Percentiles rank a stretch among this genome's conserved stretches.
Evolutionary conservation across 495 filamentous ascomycete genomes (phyloP).

Genomic region (Pseudoneurospora amorphoporcata): DNA sequence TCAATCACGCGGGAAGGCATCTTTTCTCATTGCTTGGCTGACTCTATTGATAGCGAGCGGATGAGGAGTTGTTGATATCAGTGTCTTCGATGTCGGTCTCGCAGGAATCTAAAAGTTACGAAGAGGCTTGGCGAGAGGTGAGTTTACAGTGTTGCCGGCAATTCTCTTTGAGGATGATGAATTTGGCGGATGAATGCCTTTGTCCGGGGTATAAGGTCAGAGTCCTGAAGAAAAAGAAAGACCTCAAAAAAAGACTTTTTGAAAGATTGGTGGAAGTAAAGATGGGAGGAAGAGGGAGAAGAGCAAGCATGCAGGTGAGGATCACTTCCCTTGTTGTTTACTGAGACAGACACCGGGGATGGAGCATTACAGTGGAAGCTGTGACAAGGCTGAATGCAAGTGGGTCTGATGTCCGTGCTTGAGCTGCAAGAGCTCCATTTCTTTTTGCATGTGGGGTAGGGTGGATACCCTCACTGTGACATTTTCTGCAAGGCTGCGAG

Average conservation of each 20-base stretch:
- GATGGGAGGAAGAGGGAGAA: neutral
- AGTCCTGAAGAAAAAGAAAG: neutral
- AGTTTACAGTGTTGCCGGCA: neutral
- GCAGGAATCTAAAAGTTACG: neutral
- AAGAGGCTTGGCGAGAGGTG: neutral
- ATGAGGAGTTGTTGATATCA: neutral
- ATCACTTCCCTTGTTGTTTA: neutral
- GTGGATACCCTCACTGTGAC: neutral
- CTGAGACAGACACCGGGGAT: neutral
- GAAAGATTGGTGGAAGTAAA: neutral
- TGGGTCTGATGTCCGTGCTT: neutral
- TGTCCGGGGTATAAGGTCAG: neutral
- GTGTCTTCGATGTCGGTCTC: neutral
- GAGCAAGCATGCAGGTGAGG: neutral
- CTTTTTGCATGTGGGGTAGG: neutral
- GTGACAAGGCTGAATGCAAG: neutral
- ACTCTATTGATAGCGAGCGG: too few species aligned
- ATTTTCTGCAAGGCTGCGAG: neutral
- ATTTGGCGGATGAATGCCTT: neutral
- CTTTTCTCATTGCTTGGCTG: constrained; percentile 1
- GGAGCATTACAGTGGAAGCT: neutral
- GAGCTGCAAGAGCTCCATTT: neutral
- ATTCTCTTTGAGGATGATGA: neutral
- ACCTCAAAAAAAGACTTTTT: neutral
- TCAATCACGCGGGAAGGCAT: constrained; percentile 32